Conservation (phyloP, 768 basidiomycete genomes). For the Lentinula edodes region DNA sequence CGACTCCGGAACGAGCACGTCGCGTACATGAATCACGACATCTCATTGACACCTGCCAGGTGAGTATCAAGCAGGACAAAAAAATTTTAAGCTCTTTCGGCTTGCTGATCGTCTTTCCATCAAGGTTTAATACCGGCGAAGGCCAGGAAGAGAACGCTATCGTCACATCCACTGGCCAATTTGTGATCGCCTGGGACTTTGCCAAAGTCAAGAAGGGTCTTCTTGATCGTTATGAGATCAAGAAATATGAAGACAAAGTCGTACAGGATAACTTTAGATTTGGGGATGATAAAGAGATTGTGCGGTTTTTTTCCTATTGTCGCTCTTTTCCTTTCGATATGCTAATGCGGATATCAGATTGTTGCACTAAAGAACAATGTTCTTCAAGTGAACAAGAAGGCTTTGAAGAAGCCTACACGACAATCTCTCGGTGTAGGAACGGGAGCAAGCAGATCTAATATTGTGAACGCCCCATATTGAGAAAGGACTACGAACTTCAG, state of each 20-base stretch:
- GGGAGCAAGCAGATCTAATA: constrained; percentile 49
- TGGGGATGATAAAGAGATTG: constrained; percentile 95
- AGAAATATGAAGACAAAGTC: constrained; percentile 90
- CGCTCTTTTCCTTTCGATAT: constrained; percentile 1
- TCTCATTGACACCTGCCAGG: constrained; percentile 93
- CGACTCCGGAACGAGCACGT: constrained; percentile 89
- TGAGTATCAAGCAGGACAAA: constrained; percentile 24
- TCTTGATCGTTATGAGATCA: constrained; percentile 91
- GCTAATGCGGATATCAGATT: constrained; percentile 46
- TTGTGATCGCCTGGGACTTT: constrained; percentile 97
- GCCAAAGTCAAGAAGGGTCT: constrained; percentile 90
- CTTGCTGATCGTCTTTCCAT: constrained; percentile 7
- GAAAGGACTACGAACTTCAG: neutral
- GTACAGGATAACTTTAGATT: constrained; percentile 98
- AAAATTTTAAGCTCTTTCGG: neutral
- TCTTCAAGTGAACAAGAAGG: constrained; percentile 90
- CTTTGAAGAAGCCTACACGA: constrained; percentile 76
- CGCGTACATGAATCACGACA: constrained; percentile 85
- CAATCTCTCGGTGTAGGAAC: constrained; percentile 53
- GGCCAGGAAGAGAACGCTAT: constrained; percentile 91
- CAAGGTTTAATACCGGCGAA: constrained; percentile 88
- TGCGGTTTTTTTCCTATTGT: constrained; percentile 30
- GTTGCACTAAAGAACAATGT: constrained; percentile 95
- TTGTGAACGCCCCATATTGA: constrained; percentile 66
- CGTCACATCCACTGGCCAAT: constrained; percentile 89